Evolutionary conservation across 768 basidiomycete species (phyloP).

Genomic region (Mycena latifolia): DNA sequence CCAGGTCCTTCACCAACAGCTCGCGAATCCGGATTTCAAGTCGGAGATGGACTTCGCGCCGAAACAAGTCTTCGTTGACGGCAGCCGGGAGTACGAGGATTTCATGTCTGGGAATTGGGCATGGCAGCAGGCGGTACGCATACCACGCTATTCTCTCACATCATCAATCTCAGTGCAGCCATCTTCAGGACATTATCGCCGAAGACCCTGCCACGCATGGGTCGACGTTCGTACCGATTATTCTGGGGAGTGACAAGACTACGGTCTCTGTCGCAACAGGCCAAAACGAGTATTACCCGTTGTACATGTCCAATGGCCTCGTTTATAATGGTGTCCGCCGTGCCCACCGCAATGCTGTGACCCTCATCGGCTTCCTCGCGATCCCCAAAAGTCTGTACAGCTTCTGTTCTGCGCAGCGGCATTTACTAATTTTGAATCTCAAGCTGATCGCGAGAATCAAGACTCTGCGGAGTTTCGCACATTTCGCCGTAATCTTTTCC

Average conservation of each 20-base stretch:
- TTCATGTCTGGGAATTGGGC: conserved; percentile 42
- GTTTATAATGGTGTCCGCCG: too few relatives aligned
- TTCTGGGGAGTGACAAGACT: conserved; percentile 39
- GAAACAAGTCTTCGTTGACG: conserved; percentile 32
- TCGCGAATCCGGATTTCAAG: conserved; percentile 43
- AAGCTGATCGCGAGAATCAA: too few relatives aligned
- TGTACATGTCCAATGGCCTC: conserved; percentile 23
- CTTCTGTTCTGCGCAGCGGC: conserved; percentile 17
- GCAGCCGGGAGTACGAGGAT: conserved; percentile 34
- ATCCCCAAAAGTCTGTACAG: conserved; percentile 42
- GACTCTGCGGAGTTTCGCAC: too few relatives aligned
- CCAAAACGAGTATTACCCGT: conserved; percentile 38
- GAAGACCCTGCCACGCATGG: conserved; percentile 33
- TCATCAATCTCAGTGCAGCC: too few relatives aligned
- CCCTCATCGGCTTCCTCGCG: conserved; percentile 33
- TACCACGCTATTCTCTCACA: conserved; percentile 11
- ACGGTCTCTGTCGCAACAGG: conserved; percentile 39
- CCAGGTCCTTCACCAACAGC: conserved; percentile 30
- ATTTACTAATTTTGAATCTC: too few relatives aligned
- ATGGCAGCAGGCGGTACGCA: too few relatives aligned
- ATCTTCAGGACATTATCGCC: conserved; percentile 39
- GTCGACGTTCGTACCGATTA: too few relatives aligned
- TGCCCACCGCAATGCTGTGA: conserved; percentile 37
- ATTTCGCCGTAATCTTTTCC: too few relatives aligned
- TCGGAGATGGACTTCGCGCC: conserved; percentile 42